These are phyloP conservation scores for Trichoderma sp. DNA, from an alignment of 2,329 filamentous ascomycete species.

Conservation along the genomic window DNA sequence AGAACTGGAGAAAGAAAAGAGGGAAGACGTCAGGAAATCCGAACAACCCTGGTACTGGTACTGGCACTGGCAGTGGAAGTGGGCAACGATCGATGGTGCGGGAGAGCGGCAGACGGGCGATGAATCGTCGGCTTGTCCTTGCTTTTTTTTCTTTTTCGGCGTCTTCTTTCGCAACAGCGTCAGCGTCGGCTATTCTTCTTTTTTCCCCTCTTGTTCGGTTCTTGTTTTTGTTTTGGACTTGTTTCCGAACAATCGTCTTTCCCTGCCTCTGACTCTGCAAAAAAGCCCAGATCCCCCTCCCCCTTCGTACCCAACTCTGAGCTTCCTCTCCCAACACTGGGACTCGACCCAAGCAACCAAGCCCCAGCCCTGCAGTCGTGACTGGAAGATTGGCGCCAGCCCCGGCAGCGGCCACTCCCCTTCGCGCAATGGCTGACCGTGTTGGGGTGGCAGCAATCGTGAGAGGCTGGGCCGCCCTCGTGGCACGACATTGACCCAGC, in stretches of 20 bases:
- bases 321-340: constrained; percentile 9
- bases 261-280: background rate
- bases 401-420: constrained; percentile 6
- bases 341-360: background rate
- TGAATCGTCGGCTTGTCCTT: background rate
- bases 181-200: background rate
- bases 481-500: constrained; percentile 17
- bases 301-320: constrained; percentile 7
- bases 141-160: background rate
- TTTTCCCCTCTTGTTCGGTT: background rate
- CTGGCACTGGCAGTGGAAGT: background rate
- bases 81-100: constrained; percentile 9
- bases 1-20: background rate
- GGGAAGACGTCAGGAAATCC: background rate
- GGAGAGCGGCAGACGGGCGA: constrained; percentile 5
- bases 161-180: background rate
- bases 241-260: background rate
- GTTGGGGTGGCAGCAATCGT: constrained; percentile 16
- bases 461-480: constrained; percentile 22
- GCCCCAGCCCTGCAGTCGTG: constrained; percentile 4
- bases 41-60: background rate
- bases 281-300: background rate
- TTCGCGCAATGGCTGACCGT: background rate
- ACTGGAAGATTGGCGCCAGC: constrained; percentile 11
- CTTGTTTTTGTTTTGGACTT: background rate